These are phyloP conservation scores for Panus rudis DNA, from an alignment of 768 basidiomycete genomes.

Conservation along the genomic window DNA sequence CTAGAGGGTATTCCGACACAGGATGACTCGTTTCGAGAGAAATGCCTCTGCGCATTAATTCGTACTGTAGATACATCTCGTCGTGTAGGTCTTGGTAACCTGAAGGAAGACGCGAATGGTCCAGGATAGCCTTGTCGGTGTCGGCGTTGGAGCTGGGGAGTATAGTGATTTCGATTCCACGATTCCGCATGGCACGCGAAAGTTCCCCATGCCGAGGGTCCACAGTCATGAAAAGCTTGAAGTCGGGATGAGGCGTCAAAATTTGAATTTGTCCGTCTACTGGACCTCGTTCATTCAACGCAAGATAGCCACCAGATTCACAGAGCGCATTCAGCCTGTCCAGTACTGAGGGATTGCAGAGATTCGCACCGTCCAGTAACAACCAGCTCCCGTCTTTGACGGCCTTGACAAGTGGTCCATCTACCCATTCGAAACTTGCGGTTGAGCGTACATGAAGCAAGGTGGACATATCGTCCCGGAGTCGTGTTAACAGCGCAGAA, in stretches of 20 bases:
- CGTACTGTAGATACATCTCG: no score
- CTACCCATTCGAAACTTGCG: constrained; percentile 87
- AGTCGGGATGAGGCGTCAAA: constrained; percentile 78
- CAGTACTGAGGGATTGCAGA: constrained; percentile 91
- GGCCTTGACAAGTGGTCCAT: constrained; percentile 84
- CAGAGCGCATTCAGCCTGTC: constrained; percentile 96
- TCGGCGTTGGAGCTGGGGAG: constrained; percentile 28
- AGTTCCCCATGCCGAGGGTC: constrained; percentile 90
- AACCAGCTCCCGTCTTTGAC: constrained; percentile 88
- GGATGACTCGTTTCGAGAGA: no score
- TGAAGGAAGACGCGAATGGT: constrained; percentile 45
- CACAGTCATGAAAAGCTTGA: constrained; percentile 90
- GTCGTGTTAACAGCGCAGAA: not conserved
- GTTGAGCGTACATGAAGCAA: not conserved
- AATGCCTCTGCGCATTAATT: no score
- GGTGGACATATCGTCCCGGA: not conserved
- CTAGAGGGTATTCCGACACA: no score
- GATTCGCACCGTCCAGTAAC: constrained; percentile 85
- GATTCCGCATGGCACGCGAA: constrained; percentile 97
- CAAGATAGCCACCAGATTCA: constrained; percentile 74
- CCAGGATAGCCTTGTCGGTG: constrained; percentile 39
- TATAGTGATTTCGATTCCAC: constrained; percentile 81
- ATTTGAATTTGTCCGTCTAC: constrained; percentile 69
- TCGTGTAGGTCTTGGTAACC: no score
- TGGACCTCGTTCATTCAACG: constrained; percentile 86